Percentiles rank a stretch among this genome's conserved stretches.
These are phyloP conservation scores for Daldinia childiae DNA, from an alignment of 495 filamentous ascomycete species.

Conservation along the genomic window DNA sequence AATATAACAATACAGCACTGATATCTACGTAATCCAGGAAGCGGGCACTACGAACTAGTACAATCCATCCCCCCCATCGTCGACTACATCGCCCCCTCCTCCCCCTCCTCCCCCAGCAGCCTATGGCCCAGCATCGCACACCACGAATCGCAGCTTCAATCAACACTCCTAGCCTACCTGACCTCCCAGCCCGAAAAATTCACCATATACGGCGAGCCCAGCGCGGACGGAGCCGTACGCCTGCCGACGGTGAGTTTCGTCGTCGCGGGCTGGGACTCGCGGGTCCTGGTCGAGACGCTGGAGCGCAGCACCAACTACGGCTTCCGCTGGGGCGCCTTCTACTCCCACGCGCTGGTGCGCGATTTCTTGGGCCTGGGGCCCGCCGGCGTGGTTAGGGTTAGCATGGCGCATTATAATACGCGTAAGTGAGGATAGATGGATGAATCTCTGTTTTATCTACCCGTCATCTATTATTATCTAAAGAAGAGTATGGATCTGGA, in stretches of 20 bases:
- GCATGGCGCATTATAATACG: constrained; percentile 80
- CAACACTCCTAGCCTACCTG: constrained; percentile 66
- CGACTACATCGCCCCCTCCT: constrained; percentile 59
- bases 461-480: too few relatives aligned
- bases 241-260: constrained; percentile 75
- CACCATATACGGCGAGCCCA: constrained; percentile 65
- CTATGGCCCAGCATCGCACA: constrained; percentile 49
- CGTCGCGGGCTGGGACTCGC: constrained; percentile 64
- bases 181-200: constrained; percentile 55
- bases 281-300: constrained; percentile 68
- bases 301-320: constrained; percentile 65
- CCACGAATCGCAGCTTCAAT: constrained; percentile 70
- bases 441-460: too few relatives aligned
- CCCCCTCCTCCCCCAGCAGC: constrained; percentile 51
- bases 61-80: constrained; percentile 65
- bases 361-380: constrained; percentile 66
- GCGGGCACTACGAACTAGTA: constrained; percentile 71
- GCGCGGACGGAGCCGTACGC: constrained; percentile 53
- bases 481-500: too few relatives aligned
- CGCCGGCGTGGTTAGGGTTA: constrained; percentile 74
- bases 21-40: too few relatives aligned
- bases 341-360: constrained; percentile 67
- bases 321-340: constrained; percentile 74
- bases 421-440: too few relatives aligned
- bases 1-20: too few relatives aligned